Evolutionary conservation across 78 protist genomes (phyloP).

Genomic region (Blattamonas nauphoetae): DNA sequence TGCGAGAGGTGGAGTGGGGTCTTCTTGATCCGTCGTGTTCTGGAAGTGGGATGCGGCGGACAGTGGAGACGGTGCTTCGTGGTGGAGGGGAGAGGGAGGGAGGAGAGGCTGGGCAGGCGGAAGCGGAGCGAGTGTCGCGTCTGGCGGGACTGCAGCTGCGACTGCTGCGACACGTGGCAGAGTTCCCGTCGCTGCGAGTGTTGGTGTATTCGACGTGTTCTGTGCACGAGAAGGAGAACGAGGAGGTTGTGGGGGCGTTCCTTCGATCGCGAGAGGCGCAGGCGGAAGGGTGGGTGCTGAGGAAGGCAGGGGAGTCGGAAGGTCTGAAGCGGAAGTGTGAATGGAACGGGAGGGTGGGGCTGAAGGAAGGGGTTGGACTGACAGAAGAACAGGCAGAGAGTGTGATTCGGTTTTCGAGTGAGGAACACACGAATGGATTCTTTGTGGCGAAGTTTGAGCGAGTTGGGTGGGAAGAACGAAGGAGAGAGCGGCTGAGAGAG

Average conservation of each 20-base stretch:
- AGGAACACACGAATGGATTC: not conserved
- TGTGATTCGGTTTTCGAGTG: not conserved
- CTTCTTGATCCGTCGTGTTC: not conserved
- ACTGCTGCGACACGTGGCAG: not conserved
- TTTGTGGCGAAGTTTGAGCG: not conserved
- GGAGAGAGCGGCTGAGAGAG: too few relatives aligned
- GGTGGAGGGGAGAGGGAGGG: not conserved
- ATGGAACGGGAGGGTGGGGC: not conserved
- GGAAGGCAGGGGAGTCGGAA: too few relatives aligned
- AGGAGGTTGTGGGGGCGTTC: constrained; percentile 17
- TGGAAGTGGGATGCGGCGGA: not conserved
- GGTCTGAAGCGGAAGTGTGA: not conserved
- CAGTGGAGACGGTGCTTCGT: not conserved
- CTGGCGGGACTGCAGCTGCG: not conserved
- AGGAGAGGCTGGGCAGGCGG: not conserved
- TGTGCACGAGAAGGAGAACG: constrained; percentile 5
- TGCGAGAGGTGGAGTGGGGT: not conserved
- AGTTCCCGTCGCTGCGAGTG: not conserved
- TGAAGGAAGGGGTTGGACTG: not conserved
- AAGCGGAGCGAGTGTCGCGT: not conserved
- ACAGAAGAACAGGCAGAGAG: not conserved
- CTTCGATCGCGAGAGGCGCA: too few relatives aligned
- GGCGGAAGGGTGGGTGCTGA: too few relatives aligned
- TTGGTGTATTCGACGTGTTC: constrained; percentile 30
- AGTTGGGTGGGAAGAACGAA: too few relatives aligned